Evolutionary conservation across 352 stramenopile genomes (phyloP).

Genomic region (Detonula confervacea): DNA sequence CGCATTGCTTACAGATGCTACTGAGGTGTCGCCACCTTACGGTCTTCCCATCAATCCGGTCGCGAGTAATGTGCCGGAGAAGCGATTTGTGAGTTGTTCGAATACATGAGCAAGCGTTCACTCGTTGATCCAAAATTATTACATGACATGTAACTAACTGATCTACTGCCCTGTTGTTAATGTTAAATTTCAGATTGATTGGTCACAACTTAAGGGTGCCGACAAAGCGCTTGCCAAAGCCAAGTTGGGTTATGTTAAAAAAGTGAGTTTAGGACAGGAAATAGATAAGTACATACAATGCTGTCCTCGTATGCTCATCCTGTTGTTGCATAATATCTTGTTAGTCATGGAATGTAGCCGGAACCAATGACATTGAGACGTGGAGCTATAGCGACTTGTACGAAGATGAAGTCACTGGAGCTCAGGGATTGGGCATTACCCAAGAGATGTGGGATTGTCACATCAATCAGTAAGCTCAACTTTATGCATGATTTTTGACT

Average conservation of each 20-base stretch:
- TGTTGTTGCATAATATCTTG: no score
- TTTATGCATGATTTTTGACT: no score
- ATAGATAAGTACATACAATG: background rate
- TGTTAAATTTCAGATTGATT: conserved; percentile 36
- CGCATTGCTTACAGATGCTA: background rate
- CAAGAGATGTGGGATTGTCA: conserved; percentile 51
- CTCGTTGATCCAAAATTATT: no score
- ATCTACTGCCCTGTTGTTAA: no score
- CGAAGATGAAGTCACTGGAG: conserved; percentile 8
- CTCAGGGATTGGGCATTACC: conserved; percentile 23
- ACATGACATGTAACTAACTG: no score
- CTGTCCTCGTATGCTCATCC: background rate
- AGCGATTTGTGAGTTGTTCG: no score
- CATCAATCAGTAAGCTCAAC: no score
- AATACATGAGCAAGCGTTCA: no score
- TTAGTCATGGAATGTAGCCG: conserved; percentile 22
- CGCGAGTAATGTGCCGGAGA: no score
- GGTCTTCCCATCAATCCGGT: conserved; percentile 3
- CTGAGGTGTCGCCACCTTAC: background rate
- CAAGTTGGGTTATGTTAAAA: conserved; percentile 21
- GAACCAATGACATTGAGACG: conserved; percentile 21
- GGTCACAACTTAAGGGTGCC: conserved; percentile 12
- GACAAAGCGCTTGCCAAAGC: conserved; percentile 8
- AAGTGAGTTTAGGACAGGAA: background rate
- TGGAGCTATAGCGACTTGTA: conserved; percentile 21